phyloP scores from a whole-genome alignment of 2,329 filamentous ascomycete genomes.

The Calonectria pseudoreteaudii region DNA sequence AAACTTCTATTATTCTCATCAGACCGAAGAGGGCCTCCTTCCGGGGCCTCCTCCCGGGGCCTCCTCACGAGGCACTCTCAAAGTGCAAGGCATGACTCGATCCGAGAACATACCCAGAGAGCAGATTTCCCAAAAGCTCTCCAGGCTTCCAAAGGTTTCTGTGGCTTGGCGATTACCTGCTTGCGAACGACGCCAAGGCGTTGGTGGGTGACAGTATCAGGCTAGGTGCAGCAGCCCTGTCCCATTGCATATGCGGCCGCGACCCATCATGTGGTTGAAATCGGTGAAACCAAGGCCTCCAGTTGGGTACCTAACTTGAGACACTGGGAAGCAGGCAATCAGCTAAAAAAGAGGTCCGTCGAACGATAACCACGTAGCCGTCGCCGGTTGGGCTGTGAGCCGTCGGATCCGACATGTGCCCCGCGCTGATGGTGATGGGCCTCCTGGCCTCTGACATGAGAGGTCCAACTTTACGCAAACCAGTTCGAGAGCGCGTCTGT shows the following conservation, averaged over 20 bases:
- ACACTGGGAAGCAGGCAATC: neutral
- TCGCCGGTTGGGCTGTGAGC: conserved; percentile 2
- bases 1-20: neutral
- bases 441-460: conserved; percentile 33
- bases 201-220: conserved; percentile 11
- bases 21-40: neutral
- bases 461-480: neutral
- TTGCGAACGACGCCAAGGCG: neutral
- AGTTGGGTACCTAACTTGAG: neutral
- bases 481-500: neutral
- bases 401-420: neutral
- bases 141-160: neutral
- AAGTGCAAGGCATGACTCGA: neutral
- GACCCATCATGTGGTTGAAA: conserved; percentile 14
- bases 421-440: conserved; percentile 31
- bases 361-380: neutral
- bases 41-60: neutral
- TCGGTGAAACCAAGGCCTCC: neutral
- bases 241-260: conserved; percentile 28
- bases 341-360: conserved; percentile 16
- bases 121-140: neutral
- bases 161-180: neutral
- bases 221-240: conserved; percentile 18
- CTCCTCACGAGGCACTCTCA: neutral
- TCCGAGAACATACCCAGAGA: neutral